These are phyloP conservation scores for Pestalotiopsis sp. DNA, from an alignment of 2,329 filamentous ascomycete species.

Conservation along the genomic window DNA sequence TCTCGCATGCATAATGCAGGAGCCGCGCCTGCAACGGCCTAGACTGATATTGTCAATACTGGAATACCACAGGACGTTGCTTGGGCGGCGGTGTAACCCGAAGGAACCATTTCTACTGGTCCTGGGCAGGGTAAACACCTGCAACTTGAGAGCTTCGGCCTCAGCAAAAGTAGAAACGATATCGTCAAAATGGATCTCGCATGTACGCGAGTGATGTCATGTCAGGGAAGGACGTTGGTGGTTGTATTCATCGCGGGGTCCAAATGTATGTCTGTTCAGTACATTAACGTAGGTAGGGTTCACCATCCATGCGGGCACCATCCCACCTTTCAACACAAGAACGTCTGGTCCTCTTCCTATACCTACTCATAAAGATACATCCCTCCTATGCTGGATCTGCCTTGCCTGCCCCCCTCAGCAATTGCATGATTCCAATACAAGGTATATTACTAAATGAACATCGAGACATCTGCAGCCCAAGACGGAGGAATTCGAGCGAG, in stretches of 20 bases:
- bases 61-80: background rate
- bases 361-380: background rate
- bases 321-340: background rate
- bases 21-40: slow-evolving; percentile 1
- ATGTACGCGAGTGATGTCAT: background rate
- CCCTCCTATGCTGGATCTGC: background rate
- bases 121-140: background rate
- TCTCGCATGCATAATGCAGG: slow-evolving; percentile 12
- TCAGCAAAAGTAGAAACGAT: background rate
- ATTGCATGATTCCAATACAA: background rate
- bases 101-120: background rate
- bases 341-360: background rate
- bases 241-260: background rate
- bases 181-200: background rate
- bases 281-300: background rate
- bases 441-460: background rate
- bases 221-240: background rate
- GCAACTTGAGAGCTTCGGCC: background rate
- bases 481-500: background rate
- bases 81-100: background rate
- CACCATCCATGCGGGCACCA: background rate
- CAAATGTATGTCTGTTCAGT: background rate
- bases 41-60: background rate
- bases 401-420: background rate
- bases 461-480: background rate